Percentiles rank a stretch among this genome's conserved stretches.
These are phyloP conservation scores for Choiromyces venosus DNA, from an alignment of 495 filamentous ascomycete genomes.

Conservation along the genomic window DNA sequence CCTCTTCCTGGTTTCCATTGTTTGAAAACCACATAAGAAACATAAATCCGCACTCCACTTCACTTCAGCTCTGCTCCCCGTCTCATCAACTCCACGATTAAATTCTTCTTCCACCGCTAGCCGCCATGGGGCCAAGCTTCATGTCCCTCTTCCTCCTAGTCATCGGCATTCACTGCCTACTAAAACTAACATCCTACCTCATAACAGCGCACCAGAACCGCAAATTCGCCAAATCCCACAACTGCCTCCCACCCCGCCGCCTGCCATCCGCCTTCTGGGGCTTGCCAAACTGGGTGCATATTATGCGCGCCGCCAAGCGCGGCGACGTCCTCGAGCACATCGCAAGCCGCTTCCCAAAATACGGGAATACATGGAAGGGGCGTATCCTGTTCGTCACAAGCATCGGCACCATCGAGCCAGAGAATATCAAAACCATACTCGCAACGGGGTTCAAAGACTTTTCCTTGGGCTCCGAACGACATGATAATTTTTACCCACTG, in stretches of 20 bases:
- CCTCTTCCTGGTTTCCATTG: neutral
- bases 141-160: constrained; percentile 9
- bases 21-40: neutral
- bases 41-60: neutral
- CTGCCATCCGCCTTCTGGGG: constrained; percentile 42
- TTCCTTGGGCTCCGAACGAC: constrained; percentile 50
- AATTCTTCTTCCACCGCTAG: neutral
- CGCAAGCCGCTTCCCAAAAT: constrained; percentile 33
- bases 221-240: constrained; percentile 43
- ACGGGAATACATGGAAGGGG: constrained; percentile 43
- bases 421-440: constrained; percentile 69
- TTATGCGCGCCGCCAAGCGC: constrained; percentile 42
- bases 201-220: constrained; percentile 38
- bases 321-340: constrained; percentile 46
- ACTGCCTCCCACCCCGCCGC: constrained; percentile 42
- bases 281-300: constrained; percentile 40
- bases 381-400: constrained; percentile 17
- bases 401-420: constrained; percentile 57
- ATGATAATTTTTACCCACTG: constrained; percentile 51
- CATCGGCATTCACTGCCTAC: constrained; percentile 7
- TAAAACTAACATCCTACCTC: constrained; percentile 37
- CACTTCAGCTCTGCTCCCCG: neutral
- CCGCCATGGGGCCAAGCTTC: constrained; percentile 11
- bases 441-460: constrained; percentile 58
- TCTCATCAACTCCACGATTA: neutral